Percentiles rank a stretch among this genome's conserved stretches.
phyloP scores from a whole-genome alignment of 169 alveolate species.

The Plasmodium sp. region DNA sequence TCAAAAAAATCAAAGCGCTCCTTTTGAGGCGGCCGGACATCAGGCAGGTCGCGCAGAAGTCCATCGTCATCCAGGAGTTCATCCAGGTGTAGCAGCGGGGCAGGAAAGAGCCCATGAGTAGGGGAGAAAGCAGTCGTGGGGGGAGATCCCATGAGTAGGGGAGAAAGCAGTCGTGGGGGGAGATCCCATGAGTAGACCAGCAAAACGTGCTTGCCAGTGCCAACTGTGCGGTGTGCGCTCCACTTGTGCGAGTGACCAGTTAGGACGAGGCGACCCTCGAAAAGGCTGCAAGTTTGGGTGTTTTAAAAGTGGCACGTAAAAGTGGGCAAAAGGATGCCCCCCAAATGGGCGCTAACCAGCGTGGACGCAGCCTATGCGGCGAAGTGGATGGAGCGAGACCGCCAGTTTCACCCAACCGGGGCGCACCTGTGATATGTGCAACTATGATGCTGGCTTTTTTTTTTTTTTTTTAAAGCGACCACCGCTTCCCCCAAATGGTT shows the following conservation, averaged over 20 bases:
- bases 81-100: neutral
- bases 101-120: too few species aligned
- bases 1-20: slow-evolving; percentile 19
- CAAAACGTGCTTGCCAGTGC: neutral
- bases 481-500: neutral
- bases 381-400: neutral
- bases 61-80: slow-evolving; percentile 52
- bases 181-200: neutral
- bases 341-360: neutral
- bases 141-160: too few species aligned
- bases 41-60: slow-evolving; percentile 4
- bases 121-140: too few species aligned
- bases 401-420: neutral
- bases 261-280: neutral
- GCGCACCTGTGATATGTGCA: neutral
- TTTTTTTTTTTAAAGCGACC: neutral
- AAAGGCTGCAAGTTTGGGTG: neutral
- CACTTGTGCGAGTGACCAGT: neutral
- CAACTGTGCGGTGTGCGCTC: neutral
- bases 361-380: neutral
- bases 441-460: neutral
- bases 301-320: neutral
- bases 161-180: neutral
- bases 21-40: slow-evolving; percentile 58
- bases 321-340: neutral